A percentile compares a stretch with the other conserved stretches of the same genome.
phyloP scores from a whole-genome alignment of 306 rosid species.

The Vigna unguiculata region DNA sequence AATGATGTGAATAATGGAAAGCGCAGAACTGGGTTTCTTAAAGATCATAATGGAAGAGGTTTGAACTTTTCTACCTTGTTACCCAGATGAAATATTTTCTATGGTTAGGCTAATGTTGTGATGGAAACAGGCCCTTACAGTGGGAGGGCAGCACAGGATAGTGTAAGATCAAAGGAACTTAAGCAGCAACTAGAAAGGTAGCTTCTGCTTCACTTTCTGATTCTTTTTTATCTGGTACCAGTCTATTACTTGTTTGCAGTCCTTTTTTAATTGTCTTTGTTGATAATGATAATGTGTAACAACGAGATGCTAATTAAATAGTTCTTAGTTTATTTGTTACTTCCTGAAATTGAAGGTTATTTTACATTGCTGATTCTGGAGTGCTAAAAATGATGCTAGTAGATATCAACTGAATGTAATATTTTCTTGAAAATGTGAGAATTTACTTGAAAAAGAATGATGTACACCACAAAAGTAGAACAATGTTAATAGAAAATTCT shows the following conservation, averaged over 20 bases:
- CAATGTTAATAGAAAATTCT: not conserved
- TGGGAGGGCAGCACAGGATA: slow-evolving; percentile 54
- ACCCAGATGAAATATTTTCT: slow-evolving; percentile 24
- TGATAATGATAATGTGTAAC: slow-evolving; percentile 10
- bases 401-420: slow-evolving; percentile 9
- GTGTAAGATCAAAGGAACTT: slow-evolving; percentile 50
- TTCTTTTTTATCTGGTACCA: slow-evolving; percentile 5
- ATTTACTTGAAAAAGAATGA: slow-evolving; percentile 20
- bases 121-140: slow-evolving; percentile 59
- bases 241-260: slow-evolving; percentile 25
- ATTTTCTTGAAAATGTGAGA: slow-evolving; percentile 9
- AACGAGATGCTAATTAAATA: not conserved
- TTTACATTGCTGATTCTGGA: slow-evolving; percentile 14
- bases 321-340: not conserved
- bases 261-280: slow-evolving; percentile 1
- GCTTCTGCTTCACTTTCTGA: slow-evolving; percentile 42
- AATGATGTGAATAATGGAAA: slow-evolving; percentile 60
- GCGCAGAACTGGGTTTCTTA: slow-evolving; percentile 51
- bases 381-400: not conserved
- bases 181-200: slow-evolving; percentile 66
- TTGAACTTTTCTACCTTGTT: slow-evolving; percentile 46
- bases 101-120: slow-evolving; percentile 40
- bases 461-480: slow-evolving; percentile 23
- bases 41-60: slow-evolving; percentile 67
- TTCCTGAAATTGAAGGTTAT: not conserved